A percentile compares a stretch with the other conserved stretches of the same genome.
phyloP scores from a whole-genome alignment of 225 moss, liverwort and hornwort genomes.

The Marchantia polymorpha region DNA sequence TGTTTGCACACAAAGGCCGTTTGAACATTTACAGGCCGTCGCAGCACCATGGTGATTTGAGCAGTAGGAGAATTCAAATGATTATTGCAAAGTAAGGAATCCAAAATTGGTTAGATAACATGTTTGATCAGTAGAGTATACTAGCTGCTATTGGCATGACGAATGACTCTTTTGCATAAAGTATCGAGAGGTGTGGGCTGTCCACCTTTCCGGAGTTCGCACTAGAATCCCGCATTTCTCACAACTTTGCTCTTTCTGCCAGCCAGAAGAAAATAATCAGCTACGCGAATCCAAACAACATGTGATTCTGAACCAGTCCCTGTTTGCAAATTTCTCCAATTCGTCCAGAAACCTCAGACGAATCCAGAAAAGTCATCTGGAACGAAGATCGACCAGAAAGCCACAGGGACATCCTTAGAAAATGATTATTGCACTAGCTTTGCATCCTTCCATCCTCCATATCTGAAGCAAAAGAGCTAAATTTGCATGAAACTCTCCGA shows the following conservation, averaged over 20 bases:
- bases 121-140: too few species aligned
- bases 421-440: background rate
- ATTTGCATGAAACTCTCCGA: background rate
- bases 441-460: background rate
- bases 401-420: background rate
- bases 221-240: conserved; percentile 18
- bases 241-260: background rate
- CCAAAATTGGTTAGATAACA: background rate
- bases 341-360: background rate
- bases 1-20: background rate
- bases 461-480: background rate
- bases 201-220: conserved; percentile 9
- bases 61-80: background rate
- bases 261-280: background rate
- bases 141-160: background rate
- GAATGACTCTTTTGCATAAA: background rate
- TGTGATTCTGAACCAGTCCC: background rate
- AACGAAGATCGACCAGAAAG: background rate
- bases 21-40: background rate
- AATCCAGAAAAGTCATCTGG: background rate
- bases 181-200: background rate
- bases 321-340: background rate
- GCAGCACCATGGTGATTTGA: background rate
- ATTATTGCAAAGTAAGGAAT: background rate
- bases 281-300: background rate